Percentiles rank a stretch among this genome's conserved stretches.
phyloP scores from a whole-genome alignment of 495 filamentous ascomycete genomes.

The Penicillium pancosmium region DNA sequence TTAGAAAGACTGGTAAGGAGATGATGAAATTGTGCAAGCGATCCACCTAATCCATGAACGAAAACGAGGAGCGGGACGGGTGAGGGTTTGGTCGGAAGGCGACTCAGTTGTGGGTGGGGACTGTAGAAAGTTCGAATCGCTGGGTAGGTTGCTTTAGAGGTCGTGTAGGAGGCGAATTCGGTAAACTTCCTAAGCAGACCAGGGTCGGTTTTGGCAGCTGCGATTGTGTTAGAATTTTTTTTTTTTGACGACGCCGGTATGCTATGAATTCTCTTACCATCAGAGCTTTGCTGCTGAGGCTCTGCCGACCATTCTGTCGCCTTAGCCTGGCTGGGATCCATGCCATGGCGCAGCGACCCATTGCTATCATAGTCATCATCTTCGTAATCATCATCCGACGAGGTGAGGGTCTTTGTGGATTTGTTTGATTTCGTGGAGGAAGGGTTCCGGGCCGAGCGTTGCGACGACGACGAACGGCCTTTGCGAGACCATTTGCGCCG shows the following conservation, averaged over 20 bases:
- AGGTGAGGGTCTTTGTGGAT: slow-evolving; percentile 40
- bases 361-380: slow-evolving; percentile 49
- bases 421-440: slow-evolving; percentile 24
- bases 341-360: slow-evolving; percentile 38
- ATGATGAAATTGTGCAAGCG: slow-evolving; percentile 82
- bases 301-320: slow-evolving; percentile 25
- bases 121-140: slow-evolving; percentile 81
- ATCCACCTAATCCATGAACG: slow-evolving; percentile 89
- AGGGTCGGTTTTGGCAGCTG: slow-evolving; percentile 62
- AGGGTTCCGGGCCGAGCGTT: neutral
- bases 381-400: slow-evolving; percentile 48
- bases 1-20: slow-evolving; percentile 82
- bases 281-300: slow-evolving; percentile 30
- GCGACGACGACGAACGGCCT: slow-evolving; percentile 8
- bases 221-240: slow-evolving; percentile 4
- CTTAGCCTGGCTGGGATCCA: slow-evolving; percentile 21
- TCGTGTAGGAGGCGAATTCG: slow-evolving; percentile 69
- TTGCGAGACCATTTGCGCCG: slow-evolving; percentile 28
- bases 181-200: slow-evolving; percentile 78
- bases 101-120: slow-evolving; percentile 75
- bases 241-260: no score
- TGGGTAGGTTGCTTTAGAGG: slow-evolving; percentile 69
- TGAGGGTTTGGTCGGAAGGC: slow-evolving; percentile 69
- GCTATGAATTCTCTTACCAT: slow-evolving; percentile 31
- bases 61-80: slow-evolving; percentile 87